These are phyloP conservation scores for Plasmodium ovale DNA, from an alignment of 169 alveolate species.

Conservation along the genomic window DNA sequence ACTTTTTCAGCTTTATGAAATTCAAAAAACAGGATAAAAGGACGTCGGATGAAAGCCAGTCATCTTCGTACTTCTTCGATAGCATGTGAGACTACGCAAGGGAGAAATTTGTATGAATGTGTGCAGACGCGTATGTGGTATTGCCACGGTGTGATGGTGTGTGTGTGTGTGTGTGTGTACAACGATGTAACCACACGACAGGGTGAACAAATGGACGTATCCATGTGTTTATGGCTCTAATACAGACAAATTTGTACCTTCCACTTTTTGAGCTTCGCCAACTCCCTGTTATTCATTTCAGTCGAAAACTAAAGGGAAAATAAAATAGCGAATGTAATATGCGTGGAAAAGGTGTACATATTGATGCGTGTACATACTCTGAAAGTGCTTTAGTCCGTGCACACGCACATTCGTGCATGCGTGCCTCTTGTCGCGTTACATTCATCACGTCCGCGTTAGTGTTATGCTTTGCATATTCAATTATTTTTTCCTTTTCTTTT, in stretches of 20 bases:
- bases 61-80: slow-evolving; percentile 51
- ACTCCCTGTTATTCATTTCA: slow-evolving; percentile 32
- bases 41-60: slow-evolving; percentile 72
- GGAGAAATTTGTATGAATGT: neutral
- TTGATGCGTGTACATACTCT: neutral
- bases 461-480: slow-evolving; percentile 9
- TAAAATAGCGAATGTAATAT: neutral
- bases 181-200: neutral
- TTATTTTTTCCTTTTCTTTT: neutral
- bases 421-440: neutral
- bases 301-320: slow-evolving; percentile 24
- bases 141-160: neutral
- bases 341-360: neutral
- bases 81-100: slow-evolving; percentile 29
- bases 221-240: neutral
- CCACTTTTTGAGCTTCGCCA: slow-evolving; percentile 35
- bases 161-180: neutral
- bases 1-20: slow-evolving; percentile 45
- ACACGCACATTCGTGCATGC: neutral
- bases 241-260: slow-evolving; percentile 8
- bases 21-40: slow-evolving; percentile 56
- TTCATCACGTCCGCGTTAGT: neutral
- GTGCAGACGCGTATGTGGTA: no score
- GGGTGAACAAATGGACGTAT: neutral
- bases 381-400: neutral